Evolutionary conservation across 1,284 basidiomycete species (phyloP), one percentile per base, ranked within the genome.

Genomic region (Xerocomus nothofagi): DNA sequence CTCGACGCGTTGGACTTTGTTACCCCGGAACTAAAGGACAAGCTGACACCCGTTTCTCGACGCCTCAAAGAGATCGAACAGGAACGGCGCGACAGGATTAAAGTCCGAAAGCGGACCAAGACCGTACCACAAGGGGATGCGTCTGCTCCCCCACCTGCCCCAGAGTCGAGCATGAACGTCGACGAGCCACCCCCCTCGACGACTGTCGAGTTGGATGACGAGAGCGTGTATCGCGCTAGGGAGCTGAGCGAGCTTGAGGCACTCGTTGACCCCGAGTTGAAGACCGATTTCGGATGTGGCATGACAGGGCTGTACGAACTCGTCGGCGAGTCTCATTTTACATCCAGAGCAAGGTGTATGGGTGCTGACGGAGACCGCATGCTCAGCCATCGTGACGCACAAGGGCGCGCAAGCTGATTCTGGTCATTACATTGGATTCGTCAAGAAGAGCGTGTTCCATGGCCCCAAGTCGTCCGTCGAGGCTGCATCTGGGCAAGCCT

Each of bases 361-460:
- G 36, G 18, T 42, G 34, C 39, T 57, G 23, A 55, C 33, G 37
- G 21, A 23, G 39, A 31, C 36, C 42, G 31, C 27, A 26, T 17
- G 21, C 23, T 36, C 60, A 91, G 92, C 87, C 2, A 91, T 99
- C 63, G 86, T 99, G 14, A 97, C 94, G 23, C 96, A 98, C 79
- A 99, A 99, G 68, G 97, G 97, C 15, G 85, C 93, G 0, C 89
- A 88, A 0, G 94, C 96, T 0, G 94, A 98, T 65, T 85, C 91
- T 0, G 95, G 93, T 1, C 94, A 97, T 70, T 97, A 96, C 67
- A 93, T 96, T 32, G 90, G 84, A 1, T 97, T 90, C 74, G 91
- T 87, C 40, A 90, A 88, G 75, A 88, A 85, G 74, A 80, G 75
- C 54, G 80, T 79, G 11, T 81, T 88, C 70, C 77, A 81, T 39